Conservation (phyloP, 768 basidiomycete species). For the Cystobasidium tubakii region DNA sequence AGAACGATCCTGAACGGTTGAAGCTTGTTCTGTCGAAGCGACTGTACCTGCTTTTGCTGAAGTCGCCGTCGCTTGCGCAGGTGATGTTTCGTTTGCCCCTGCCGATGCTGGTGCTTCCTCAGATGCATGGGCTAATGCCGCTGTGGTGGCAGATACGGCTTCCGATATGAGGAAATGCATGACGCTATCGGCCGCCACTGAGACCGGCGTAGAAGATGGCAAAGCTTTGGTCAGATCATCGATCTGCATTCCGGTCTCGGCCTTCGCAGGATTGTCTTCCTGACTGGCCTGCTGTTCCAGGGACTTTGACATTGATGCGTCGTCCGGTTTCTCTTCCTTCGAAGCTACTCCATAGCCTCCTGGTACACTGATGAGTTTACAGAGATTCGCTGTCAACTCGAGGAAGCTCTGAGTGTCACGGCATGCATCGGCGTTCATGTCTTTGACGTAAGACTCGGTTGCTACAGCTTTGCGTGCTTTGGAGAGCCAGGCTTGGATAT, state of each 20-base stretch:
- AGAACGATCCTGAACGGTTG: not conserved
- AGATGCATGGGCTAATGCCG: not conserved
- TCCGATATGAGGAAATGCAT: conserved; percentile 67
- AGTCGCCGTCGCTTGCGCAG: conserved; percentile 42
- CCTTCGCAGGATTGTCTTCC: not conserved
- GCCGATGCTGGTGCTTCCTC: not conserved
- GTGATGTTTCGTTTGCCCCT: conserved; percentile 33
- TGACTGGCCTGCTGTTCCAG: not conserved
- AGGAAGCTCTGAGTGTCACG: conserved; percentile 74
- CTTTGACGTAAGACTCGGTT: conserved; percentile 65
- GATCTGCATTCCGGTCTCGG: conserved; percentile 25
- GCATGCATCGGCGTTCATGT: conserved; percentile 69
- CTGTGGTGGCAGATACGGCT: conserved; percentile 51
- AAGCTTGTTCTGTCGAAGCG: not conserved
- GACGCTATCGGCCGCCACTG: conserved; percentile 41
- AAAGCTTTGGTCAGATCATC: conserved; percentile 34
- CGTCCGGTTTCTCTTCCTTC: not conserved
- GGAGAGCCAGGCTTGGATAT: conserved; percentile 72
- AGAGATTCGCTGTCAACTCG: conserved; percentile 51
- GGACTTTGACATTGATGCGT: not conserved
- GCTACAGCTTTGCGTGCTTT: conserved; percentile 56
- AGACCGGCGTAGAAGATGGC: conserved; percentile 48
- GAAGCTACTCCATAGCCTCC: not conserved
- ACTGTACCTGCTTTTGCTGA: not conserved
- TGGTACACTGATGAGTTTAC: not conserved